phyloP scores from a whole-genome alignment of 2,329 filamentous ascomycete species.

The Colletotrichum brevisporum region DNA sequence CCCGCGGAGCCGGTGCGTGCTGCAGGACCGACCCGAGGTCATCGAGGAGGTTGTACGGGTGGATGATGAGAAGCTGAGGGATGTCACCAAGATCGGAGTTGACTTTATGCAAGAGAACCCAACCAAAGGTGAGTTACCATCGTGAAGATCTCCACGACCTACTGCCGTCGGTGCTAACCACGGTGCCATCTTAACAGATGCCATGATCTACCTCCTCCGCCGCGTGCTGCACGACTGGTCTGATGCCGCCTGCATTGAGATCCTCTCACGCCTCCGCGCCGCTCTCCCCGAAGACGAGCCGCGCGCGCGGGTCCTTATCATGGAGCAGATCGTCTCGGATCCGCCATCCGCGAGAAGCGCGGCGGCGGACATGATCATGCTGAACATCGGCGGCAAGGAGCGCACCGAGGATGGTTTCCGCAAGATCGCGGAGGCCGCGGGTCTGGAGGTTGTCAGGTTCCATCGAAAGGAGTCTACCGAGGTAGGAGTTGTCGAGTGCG shows the following conservation, averaged over 20 bases:
- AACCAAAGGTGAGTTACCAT: conserved; percentile 10
- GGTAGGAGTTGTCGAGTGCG: conserved; percentile 6
- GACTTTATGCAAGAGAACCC: conserved; percentile 46
- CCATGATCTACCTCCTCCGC: conserved; percentile 52
- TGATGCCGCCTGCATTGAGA: conserved; percentile 46
- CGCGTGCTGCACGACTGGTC: conserved; percentile 55
- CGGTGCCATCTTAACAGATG: conserved; percentile 44
- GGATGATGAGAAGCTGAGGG: conserved; percentile 37
- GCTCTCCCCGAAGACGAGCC: conserved; percentile 43
- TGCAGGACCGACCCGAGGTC: conserved; percentile 49
- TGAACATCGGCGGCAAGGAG: conserved; percentile 30
- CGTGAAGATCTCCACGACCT: too few species aligned
- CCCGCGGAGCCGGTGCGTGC: conserved; percentile 45
- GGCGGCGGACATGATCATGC: conserved; percentile 21
- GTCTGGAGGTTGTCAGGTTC: conserved; percentile 10
- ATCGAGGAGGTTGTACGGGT: conserved; percentile 44
- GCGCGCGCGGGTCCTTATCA: conserved; percentile 22
- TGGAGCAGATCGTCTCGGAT: conserved; percentile 10
- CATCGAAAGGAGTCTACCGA: conserved; percentile 16
- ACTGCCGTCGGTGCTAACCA: background rate
- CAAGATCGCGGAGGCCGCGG: conserved; percentile 15
- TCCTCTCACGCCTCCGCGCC: conserved; percentile 47
- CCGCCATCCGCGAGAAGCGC: conserved; percentile 8
- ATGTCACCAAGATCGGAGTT: conserved; percentile 42
- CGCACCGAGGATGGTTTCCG: conserved; percentile 10